phyloP scores from a whole-genome alignment of 2,329 filamentous ascomycete species.

The Hypoxylon sp. region DNA sequence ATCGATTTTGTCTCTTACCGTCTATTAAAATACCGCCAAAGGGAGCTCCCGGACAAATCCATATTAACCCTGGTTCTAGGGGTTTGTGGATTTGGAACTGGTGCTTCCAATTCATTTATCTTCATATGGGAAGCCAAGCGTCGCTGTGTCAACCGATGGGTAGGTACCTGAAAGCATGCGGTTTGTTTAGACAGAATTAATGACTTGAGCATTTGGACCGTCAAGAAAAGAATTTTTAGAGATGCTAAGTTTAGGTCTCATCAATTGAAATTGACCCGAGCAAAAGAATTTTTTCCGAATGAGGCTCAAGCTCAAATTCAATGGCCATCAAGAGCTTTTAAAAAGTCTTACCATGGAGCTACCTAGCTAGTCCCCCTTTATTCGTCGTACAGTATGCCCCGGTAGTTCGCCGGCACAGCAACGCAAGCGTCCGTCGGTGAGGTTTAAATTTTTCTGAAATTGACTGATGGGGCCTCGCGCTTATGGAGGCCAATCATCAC shows the following conservation, averaged over 20 bases:
- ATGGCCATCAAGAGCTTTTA: slow-evolving; percentile 2
- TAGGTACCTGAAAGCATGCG: background rate
- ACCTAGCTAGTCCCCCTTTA: slow-evolving; percentile 24
- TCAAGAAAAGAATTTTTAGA: slow-evolving; percentile 13
- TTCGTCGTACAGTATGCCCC: slow-evolving; percentile 30
- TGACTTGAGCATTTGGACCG: slow-evolving; percentile 7
- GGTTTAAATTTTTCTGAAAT: slow-evolving; percentile 42
- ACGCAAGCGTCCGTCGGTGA: slow-evolving; percentile 39
- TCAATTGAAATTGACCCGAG: slow-evolving; percentile 13
- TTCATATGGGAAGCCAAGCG: slow-evolving; percentile 8
- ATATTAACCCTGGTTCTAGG: slow-evolving; percentile 24
- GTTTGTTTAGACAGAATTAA: background rate
- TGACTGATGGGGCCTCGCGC: slow-evolving; percentile 46
- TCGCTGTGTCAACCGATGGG: background rate
- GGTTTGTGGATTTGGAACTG: slow-evolving; percentile 3
- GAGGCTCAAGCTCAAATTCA: slow-evolving; percentile 26
- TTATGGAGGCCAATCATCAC: slow-evolving; percentile 47
- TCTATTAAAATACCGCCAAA: slow-evolving; percentile 34
- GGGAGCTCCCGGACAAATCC: slow-evolving; percentile 32
- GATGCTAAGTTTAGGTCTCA: slow-evolving; percentile 16
- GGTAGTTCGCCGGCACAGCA: slow-evolving; percentile 12
- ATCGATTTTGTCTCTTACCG: slow-evolving; percentile 38
- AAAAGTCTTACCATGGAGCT: slow-evolving; percentile 19
- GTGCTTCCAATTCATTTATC: slow-evolving; percentile 31
- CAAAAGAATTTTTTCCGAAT: slow-evolving; percentile 30